Conservation (phyloP, 805 yeast species). For the Hanseniaspora meyeri region DNA sequence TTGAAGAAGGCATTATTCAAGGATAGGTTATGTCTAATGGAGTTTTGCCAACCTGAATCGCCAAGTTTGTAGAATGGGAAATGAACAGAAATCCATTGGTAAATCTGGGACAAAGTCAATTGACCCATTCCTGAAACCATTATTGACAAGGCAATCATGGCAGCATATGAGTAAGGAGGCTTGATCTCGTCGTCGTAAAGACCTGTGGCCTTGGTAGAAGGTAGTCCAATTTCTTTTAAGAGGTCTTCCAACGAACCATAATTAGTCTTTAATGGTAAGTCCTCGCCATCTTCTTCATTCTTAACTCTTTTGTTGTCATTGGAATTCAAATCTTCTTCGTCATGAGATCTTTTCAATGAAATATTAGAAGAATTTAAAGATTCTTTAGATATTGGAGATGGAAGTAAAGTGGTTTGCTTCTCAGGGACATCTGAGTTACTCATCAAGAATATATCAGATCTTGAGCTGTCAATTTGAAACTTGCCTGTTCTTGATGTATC, state of each 20-base stretch:
- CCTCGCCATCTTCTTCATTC: conserved; percentile 16
- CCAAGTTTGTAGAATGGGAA: conserved; percentile 71
- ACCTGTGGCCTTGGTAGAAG: conserved; percentile 11
- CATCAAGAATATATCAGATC: not conserved
- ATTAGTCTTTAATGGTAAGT: conserved; percentile 10
- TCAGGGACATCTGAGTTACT: not conserved
- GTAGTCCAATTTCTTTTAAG: conserved; percentile 6
- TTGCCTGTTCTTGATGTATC: not conserved
- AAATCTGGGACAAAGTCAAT: conserved; percentile 71
- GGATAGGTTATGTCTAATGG: conserved; percentile 86
- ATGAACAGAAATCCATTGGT: conserved; percentile 80
- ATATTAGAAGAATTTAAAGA: not conserved
- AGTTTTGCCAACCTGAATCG: conserved; percentile 95
- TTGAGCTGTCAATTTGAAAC: not conserved
- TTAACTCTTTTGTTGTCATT: conserved; percentile 14
- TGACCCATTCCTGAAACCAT: conserved; percentile 62
- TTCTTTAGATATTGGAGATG: not conserved
- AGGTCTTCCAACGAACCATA: conserved; percentile 12
- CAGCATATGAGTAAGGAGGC: conserved; percentile 92
- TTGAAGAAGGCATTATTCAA: conserved; percentile 86
- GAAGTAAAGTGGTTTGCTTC: not conserved
- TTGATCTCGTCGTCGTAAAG: conserved; percentile 31
- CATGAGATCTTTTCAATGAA: not conserved
- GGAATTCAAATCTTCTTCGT: not conserved
- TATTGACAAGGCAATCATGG: conserved; percentile 85